Evolutionary conservation across 2,329 filamentous ascomycete genomes (phyloP), one percentile per base, ranked within the genome.

Genomic region (Hortaea sp.): DNA sequence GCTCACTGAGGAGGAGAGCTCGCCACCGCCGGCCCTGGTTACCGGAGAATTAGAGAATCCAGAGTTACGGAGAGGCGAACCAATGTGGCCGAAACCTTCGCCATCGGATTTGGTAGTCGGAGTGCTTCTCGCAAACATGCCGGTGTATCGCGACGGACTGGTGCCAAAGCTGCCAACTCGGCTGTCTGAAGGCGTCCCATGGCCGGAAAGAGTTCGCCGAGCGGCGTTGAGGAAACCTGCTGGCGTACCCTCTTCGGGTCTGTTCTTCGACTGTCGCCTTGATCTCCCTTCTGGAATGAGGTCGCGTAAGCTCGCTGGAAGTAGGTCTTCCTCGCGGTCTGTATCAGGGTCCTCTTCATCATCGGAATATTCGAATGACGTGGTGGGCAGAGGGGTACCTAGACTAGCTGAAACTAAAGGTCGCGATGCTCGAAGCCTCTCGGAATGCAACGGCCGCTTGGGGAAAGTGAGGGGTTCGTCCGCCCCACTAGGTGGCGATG

Each of bases 301-400:
- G 57, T 83, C 79, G 52, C 79, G 77, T 40, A 83, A 64, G 46
- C 74, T 78, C 29, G 74, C 84, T 0, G 90, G 92, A 7, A 97
- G 74, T 58, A 92, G 86, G 59, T 94, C 88, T 61, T 95, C 89
- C 59, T 94, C 89, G 63, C 94, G 87, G 57, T 92, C 90, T 46
- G 74, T 71, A 51, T 70, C 65, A 35, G 68, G 67, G 46, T 81
- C 66, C 60, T 81, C 67, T 35, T 35, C 32, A 72, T 77, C 80
- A 43, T 80, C 76, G 12, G 61, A 64, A n/a, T 73, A 63, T 13
- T 66, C 69, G 41, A 61, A 61, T 6, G 56, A 53, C n/a, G 55
- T 51, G 0, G 61, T 54, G 2, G 56, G 58, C 5, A 57, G 53
- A 10, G 54, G 52, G 9, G 75, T 61, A 65, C 79, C 63, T 7